Percentiles rank a stretch among this genome's conserved stretches.
phyloP scores from a whole-genome alignment of 2,329 filamentous ascomycete genomes.

The Nigrograna mackinnonii region DNA sequence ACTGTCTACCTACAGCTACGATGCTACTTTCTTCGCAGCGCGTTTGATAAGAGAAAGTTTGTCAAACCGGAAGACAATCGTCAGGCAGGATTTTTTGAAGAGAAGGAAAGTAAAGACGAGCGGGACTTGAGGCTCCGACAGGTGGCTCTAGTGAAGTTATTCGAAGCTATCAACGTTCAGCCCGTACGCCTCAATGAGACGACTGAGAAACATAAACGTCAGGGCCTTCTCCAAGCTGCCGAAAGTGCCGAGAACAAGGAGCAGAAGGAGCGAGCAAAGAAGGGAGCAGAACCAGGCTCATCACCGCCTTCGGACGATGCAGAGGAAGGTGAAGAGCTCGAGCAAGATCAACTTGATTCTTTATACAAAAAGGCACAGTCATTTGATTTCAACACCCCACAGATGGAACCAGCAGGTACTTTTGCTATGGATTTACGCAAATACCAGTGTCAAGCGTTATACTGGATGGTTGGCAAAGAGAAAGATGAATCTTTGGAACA shows the following conservation, averaged over 20 bases:
- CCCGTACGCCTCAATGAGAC: conserved; percentile 75
- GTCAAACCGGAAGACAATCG: conserved; percentile 70
- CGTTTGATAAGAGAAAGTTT: conserved; percentile 70
- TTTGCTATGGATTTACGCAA: conserved; percentile 84
- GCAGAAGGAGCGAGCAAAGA: conserved; percentile 46
- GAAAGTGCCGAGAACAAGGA: conserved; percentile 79
- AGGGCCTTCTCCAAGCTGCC: conserved; percentile 82
- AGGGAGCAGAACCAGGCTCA: conserved; percentile 54
- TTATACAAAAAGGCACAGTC: conserved; percentile 96
- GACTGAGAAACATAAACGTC: conserved; percentile 77
- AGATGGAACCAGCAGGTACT: conserved; percentile 78
- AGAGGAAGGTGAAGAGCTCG: conserved; percentile 87
- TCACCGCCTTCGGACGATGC: conserved; percentile 65
- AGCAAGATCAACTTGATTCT: conserved; percentile 92
- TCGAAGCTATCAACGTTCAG: conserved; percentile 84
- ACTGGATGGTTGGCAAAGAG: conserved; percentile 98
- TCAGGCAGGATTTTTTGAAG: conserved; percentile 75
- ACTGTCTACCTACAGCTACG: conserved; percentile 89
- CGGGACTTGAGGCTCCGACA: conserved; percentile 82
- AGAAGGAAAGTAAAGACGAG: conserved; percentile 84
- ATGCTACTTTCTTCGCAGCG: conserved; percentile 73
- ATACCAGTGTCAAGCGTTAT: conserved; percentile 91
- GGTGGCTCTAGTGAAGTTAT: conserved; percentile 83
- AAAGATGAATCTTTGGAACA: conserved; percentile 71
- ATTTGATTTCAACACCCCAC: conserved; percentile 91